These are phyloP conservation scores for Hyaloscypha hepaticicola DNA, from an alignment of 495 filamentous ascomycete genomes.

Conservation along the genomic window DNA sequence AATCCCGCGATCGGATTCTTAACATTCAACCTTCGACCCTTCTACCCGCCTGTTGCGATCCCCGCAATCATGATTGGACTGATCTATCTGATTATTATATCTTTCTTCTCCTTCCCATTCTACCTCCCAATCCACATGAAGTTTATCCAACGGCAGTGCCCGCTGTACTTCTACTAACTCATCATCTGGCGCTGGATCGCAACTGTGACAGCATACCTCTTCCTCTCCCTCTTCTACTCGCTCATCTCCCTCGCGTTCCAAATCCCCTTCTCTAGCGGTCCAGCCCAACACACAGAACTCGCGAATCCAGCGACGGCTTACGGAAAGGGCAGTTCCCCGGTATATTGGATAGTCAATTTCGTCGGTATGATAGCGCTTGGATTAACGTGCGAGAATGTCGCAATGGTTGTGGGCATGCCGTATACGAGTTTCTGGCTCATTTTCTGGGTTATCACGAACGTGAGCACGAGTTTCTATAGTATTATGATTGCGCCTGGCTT, in stretches of 20 bases:
- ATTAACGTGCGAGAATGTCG: slow-evolving; percentile 70
- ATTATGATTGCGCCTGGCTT: slow-evolving; percentile 58
- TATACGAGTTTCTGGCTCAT: slow-evolving; percentile 72
- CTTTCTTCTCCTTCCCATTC: slow-evolving; percentile 72
- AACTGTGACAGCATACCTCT: slow-evolving; percentile 62
- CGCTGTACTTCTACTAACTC: slow-evolving; percentile 59
- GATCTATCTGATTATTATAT: slow-evolving; percentile 72
- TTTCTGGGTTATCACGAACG: slow-evolving; percentile 76
- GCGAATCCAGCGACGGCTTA: slow-evolving; percentile 56
- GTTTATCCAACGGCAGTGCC: slow-evolving; percentile 54
- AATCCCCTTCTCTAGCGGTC: slow-evolving; percentile 55
- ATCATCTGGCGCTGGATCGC: slow-evolving; percentile 60
- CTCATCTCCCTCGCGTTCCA: slow-evolving; percentile 64
- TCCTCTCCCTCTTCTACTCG: slow-evolving; percentile 66
- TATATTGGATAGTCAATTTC: slow-evolving; percentile 77
- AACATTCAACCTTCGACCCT: slow-evolving; percentile 60
- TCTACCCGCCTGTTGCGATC: slow-evolving; percentile 52
- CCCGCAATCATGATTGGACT: slow-evolving; percentile 65
- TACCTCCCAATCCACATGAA: slow-evolving; percentile 65
- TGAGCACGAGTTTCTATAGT: slow-evolving; percentile 62
- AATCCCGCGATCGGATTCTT: slow-evolving; percentile 65
- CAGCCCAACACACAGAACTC: slow-evolving; percentile 43
- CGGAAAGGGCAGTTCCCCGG: slow-evolving; percentile 58
- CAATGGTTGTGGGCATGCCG: slow-evolving; percentile 64
- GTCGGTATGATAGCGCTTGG: slow-evolving; percentile 68